Conservation (phyloP, 2,329 filamentous ascomycete genomes). For the Paraphoma chrysanthemicola region DNA sequence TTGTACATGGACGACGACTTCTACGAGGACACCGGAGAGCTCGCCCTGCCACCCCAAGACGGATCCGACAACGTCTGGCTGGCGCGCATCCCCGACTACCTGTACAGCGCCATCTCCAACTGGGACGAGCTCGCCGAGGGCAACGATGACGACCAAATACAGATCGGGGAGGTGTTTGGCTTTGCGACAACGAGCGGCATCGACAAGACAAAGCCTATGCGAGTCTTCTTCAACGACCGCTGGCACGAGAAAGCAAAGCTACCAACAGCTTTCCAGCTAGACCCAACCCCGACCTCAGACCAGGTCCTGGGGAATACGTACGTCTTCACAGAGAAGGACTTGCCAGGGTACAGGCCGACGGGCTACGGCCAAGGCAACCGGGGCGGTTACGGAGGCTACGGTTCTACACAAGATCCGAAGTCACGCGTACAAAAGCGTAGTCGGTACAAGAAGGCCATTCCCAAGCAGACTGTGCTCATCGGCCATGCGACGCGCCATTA, state of each 20-base stretch:
- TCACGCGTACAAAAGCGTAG: conserved; percentile 42
- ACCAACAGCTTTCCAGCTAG: conserved; percentile 88
- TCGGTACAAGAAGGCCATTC: conserved; percentile 46
- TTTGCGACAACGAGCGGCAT: conserved; percentile 37
- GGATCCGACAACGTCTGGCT: conserved; percentile 43
- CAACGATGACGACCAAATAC: conserved; percentile 48
- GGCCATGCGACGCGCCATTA: conserved; percentile 67
- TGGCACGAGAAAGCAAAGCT: conserved; percentile 73
- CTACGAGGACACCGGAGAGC: conserved; percentile 54
- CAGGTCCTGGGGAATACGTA: conserved; percentile 80
- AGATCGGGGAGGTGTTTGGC: conserved; percentile 44
- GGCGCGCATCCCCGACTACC: conserved; percentile 49
- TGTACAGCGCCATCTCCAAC: conserved; percentile 47
- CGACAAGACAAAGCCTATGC: conserved; percentile 60
- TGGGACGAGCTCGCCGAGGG: conserved; percentile 44
- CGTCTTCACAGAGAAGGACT: conserved; percentile 91
- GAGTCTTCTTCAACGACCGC: conserved; percentile 69
- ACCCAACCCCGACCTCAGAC: conserved; percentile 62
- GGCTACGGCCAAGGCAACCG: conserved; percentile 34
- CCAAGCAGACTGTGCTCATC: conserved; percentile 60
- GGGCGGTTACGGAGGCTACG: conserved; percentile 24
- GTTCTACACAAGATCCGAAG: conserved; percentile 39
- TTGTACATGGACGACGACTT: conserved; percentile 51
- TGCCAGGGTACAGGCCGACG: conserved; percentile 71
- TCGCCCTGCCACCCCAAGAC: conserved; percentile 38